Percentiles rank a stretch among this genome's conserved stretches.
Conservation (phyloP, 2,329 filamentous ascomycete species). For the Claviceps maximensis region DNA sequence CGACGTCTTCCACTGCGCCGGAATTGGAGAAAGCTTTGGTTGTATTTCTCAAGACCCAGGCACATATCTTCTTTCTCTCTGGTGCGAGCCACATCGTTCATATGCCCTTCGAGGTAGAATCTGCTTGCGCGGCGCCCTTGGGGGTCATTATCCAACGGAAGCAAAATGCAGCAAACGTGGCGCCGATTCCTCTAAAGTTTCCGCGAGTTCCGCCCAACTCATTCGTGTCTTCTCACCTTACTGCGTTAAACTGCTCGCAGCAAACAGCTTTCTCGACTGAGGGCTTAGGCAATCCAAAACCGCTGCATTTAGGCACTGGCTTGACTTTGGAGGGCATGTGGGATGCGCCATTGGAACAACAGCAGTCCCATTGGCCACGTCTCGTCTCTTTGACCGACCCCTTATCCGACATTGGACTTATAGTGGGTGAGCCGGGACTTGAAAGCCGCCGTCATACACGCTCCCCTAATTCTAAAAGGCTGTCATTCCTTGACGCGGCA, state of each 20-base stretch:
- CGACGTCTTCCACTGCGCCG: constrained; percentile 7
- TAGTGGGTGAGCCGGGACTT: constrained; percentile 49
- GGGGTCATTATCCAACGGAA: constrained; percentile 83
- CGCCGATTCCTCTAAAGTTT: constrained; percentile 40
- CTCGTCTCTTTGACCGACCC: constrained; percentile 79
- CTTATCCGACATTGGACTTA: constrained; percentile 69
- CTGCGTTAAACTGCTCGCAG: constrained; percentile 36
- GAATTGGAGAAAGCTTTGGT: constrained; percentile 58
- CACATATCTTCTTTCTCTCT: constrained; percentile 82
- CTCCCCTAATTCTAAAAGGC: constrained; percentile 26
- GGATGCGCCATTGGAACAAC: constrained; percentile 38
- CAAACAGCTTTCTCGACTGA: constrained; percentile 43
- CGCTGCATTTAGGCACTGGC: constrained; percentile 36
- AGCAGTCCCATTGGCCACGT: constrained; percentile 53
- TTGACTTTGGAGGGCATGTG: constrained; percentile 45
- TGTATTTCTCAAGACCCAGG: constrained; percentile 83
- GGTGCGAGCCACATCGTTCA: constrained; percentile 83
- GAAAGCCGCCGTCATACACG: constrained; percentile 14
- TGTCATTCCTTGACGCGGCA: constrained; percentile 52
- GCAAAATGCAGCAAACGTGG: constrained; percentile 36
- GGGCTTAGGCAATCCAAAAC: constrained; percentile 41
- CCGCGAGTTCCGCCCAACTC: constrained; percentile 65
- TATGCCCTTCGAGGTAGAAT: constrained; percentile 87
- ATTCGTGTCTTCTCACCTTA: constrained; percentile 59
- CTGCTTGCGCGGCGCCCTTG: constrained; percentile 66